phyloP scores from a whole-genome alignment of 1,284 basidiomycete genomes.

The Boletellus deceptivus region DNA sequence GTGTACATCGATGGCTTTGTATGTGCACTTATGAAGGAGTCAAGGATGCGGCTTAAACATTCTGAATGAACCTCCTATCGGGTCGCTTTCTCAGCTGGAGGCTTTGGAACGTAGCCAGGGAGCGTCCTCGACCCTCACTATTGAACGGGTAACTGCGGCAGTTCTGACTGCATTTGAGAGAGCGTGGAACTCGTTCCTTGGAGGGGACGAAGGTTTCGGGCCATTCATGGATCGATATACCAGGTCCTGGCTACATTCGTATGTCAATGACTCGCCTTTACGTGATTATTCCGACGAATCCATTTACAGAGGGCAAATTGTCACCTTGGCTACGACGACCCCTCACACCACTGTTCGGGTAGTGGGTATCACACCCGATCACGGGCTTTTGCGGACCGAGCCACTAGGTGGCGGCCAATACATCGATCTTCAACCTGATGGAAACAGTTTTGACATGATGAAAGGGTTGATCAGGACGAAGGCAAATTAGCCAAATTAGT shows the following conservation, averaged over 20 bases:
- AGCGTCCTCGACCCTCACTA: constrained; percentile 41
- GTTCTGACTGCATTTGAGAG: constrained; percentile 79
- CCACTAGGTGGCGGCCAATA: constrained; percentile 49
- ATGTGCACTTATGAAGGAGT: constrained; percentile 1
- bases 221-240: constrained; percentile 81
- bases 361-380: constrained; percentile 82
- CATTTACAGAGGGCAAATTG: constrained; percentile 70
- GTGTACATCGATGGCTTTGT: neutral
- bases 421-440: constrained; percentile 85
- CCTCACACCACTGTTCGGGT: constrained; percentile 78
- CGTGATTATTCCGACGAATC: neutral
- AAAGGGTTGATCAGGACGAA: constrained; percentile 81
- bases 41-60: constrained; percentile 90
- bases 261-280: constrained; percentile 33
- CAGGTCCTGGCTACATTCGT: constrained; percentile 88
- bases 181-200: constrained; percentile 76
- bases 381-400: constrained; percentile 84
- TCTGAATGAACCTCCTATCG: constrained; percentile 80
- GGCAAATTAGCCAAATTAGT: constrained; percentile 14
- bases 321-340: constrained; percentile 74
- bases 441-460: constrained; percentile 97
- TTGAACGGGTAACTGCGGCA: constrained; percentile 76
- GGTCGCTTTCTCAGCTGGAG: constrained; percentile 73
- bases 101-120: constrained; percentile 34
- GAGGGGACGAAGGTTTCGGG: constrained; percentile 60